Conservation (phyloP, 495 filamentous ascomycete genomes). For the Lepidopterella palustris region DNA sequence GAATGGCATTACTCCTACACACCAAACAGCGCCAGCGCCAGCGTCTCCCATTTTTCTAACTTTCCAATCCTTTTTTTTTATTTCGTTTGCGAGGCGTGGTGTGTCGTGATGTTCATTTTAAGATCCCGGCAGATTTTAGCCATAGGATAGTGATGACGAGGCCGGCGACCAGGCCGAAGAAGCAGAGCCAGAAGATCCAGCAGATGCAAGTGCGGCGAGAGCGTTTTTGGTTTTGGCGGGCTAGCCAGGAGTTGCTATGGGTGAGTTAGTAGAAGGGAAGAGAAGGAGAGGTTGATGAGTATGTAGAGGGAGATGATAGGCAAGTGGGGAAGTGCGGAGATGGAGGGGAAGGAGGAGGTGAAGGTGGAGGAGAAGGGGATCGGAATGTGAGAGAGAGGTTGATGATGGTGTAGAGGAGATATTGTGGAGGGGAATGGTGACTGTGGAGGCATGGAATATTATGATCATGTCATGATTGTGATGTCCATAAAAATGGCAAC, state of each 20-base stretch:
- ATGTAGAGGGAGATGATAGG: constrained; percentile 3
- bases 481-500: no score
- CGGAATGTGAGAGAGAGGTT: no score
- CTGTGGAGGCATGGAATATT: no score
- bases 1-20: neutral
- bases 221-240: constrained; percentile 34
- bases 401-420: no score
- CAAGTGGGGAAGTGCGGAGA: constrained; percentile 4
- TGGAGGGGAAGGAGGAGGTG: constrained; percentile 2
- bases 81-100: no score
- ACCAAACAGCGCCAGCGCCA: no score
- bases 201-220: constrained; percentile 35
- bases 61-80: no score
- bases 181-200: constrained; percentile 38
- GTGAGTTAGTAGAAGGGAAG: constrained; percentile 10
- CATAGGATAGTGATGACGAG: constrained; percentile 34
- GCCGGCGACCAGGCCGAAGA: constrained; percentile 36
- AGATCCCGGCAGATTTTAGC: constrained; percentile 30
- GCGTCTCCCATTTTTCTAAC: no score
- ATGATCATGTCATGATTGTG: no score
- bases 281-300: neutral
- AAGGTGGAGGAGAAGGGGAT: no score
- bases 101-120: neutral
- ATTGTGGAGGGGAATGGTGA: constrained; percentile 8
- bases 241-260: constrained; percentile 41